phyloP scores from a whole-genome alignment of 176 grass and related monocot species.

The Triticum dicoccoides region DNA sequence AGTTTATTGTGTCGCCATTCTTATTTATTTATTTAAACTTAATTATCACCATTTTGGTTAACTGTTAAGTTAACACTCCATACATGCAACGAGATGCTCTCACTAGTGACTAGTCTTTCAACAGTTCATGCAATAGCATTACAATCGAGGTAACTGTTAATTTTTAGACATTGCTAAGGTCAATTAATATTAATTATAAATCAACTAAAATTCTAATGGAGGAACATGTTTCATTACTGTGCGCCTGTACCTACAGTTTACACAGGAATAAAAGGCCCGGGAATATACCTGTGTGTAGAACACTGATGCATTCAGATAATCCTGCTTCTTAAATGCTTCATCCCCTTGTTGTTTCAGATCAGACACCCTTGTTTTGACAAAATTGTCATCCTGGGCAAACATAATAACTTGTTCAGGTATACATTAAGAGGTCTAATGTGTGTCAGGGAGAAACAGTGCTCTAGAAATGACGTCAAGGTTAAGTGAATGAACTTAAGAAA shows the following conservation, averaged over 20 bases:
- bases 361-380: constrained; percentile 9
- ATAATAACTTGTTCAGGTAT: not conserved
- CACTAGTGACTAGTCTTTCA: too few relatives aligned
- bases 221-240: too few relatives aligned
- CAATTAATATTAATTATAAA: too few relatives aligned
- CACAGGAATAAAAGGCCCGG: not conserved
- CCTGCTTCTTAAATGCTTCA: constrained; percentile 37
- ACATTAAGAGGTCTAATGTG: not conserved
- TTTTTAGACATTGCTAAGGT: too few relatives aligned
- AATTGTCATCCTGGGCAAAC: constrained; percentile 19
- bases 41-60: too few relatives aligned
- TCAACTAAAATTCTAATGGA: too few relatives aligned
- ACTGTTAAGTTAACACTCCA: too few relatives aligned
- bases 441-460: not conserved
- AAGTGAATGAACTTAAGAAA: not conserved
- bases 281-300: not conserved
- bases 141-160: too few relatives aligned
- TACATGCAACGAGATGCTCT: too few relatives aligned
- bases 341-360: constrained; percentile 28
- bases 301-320: constrained; percentile 22
- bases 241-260: not conserved
- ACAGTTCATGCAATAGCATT: too few relatives aligned
- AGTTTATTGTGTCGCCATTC: too few relatives aligned
- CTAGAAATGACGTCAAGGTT: not conserved
- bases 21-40: too few relatives aligned